Percentiles rank a stretch among this genome's conserved stretches.
These are phyloP conservation scores for Boletus sp. DNA, from an alignment of 768 basidiomycete genomes.

Conservation along the genomic window DNA sequence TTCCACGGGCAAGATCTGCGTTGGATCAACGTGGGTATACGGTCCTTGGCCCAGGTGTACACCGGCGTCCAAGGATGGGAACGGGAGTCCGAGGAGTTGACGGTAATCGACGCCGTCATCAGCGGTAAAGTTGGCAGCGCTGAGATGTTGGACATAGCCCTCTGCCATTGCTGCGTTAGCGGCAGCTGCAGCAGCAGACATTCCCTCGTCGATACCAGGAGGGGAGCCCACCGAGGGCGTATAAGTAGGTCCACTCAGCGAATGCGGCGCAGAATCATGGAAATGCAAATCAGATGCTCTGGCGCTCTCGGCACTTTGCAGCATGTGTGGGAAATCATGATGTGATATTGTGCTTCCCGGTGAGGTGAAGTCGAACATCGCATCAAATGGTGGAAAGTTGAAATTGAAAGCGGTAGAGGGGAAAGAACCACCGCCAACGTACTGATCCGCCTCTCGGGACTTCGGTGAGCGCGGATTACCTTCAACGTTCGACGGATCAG, in stretches of 20 bases:
- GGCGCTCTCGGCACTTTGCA: constrained; percentile 26
- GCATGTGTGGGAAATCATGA: constrained; percentile 35
- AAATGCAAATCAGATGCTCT: constrained; percentile 30
- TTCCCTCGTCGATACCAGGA: constrained; percentile 40
- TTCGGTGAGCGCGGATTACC: constrained; percentile 28
- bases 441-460: constrained; percentile 39
- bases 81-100: constrained; percentile 62
- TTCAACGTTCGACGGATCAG: constrained; percentile 63
- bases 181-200: constrained; percentile 62
- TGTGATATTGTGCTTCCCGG: constrained; percentile 33
- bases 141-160: constrained; percentile 60
- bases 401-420: constrained; percentile 72
- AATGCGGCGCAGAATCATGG: constrained; percentile 31
- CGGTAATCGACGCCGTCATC: constrained; percentile 64
- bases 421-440: constrained; percentile 48
- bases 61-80: constrained; percentile 48
- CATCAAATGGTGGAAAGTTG: constrained; percentile 63
- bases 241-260: constrained; percentile 32
- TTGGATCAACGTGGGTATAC: constrained; percentile 86
- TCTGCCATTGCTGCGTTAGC: constrained; percentile 71
- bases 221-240: constrained; percentile 35
- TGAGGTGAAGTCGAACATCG: constrained; percentile 51
- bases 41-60: constrained; percentile 42
- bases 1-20: constrained; percentile 68
- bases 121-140: constrained; percentile 46